Evolutionary conservation across 2,329 filamentous ascomycete genomes (phyloP).

Genomic region (Penicillium janthinellum): DNA sequence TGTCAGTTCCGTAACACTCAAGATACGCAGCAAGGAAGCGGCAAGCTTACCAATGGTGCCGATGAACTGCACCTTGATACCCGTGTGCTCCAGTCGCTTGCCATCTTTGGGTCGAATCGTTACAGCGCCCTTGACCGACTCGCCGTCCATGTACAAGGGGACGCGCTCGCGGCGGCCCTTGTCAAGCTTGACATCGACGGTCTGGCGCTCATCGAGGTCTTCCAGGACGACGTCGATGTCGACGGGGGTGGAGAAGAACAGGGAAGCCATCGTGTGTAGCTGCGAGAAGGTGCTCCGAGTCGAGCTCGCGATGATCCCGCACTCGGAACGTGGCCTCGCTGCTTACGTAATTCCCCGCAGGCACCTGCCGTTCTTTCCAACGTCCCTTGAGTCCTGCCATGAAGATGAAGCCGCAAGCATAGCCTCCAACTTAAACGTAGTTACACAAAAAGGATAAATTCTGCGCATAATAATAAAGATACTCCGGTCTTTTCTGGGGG

Average conservation of each 20-base stretch:
- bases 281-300: constrained; percentile 14
- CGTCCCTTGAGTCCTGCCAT: too few species aligned
- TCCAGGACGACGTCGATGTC: constrained; percentile 99
- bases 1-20: constrained; percentile 1
- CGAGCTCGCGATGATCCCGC: constrained; percentile 20
- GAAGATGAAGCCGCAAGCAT: background rate
- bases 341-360: constrained; percentile 23
- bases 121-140: constrained; percentile 95
- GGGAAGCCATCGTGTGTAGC: constrained; percentile 76
- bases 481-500: too few species aligned
- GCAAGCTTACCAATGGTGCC: constrained; percentile 74
- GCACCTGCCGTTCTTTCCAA: background rate
- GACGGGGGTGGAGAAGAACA: constrained; percentile 97
- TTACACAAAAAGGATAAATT: background rate
- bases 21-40: background rate
- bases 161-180: constrained; percentile 97
- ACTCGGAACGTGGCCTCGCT: constrained; percentile 22
- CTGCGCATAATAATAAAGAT: too few species aligned
- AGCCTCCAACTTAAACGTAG: background rate
- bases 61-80: constrained; percentile 99
- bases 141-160: constrained; percentile 94
- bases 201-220: constrained; percentile 88
- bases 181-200: constrained; percentile 97
- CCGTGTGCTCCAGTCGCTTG: constrained; percentile 95
- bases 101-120: constrained; percentile 97